These are phyloP conservation scores for Ettlia oleoabundans DNA, from an alignment of 139 green algal species.

Conservation along the genomic window DNA sequence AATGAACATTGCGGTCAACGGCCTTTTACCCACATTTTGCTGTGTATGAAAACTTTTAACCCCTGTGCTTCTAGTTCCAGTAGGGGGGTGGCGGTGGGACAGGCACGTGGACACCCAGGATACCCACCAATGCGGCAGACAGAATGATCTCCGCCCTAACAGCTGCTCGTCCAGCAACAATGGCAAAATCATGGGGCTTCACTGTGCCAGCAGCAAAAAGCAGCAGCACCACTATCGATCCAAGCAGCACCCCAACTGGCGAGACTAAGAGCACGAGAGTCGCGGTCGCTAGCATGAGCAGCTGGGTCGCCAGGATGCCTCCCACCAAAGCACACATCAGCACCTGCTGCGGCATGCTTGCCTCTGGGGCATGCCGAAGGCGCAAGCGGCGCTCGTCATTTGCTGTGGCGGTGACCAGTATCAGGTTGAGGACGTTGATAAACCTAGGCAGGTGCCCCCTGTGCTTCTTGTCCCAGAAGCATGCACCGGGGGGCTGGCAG, in stretches of 20 bases:
- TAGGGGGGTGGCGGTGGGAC: too few species aligned
- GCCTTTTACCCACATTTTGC: too few species aligned
- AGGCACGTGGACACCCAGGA: too few species aligned
- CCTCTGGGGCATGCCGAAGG: not conserved
- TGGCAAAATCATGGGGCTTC: too few species aligned
- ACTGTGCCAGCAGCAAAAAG: not conserved
- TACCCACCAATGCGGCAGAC: too few species aligned
- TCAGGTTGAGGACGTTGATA: conserved; percentile 1
- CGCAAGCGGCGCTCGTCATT: not conserved
- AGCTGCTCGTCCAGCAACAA: too few species aligned
- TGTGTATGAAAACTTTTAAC: too few species aligned
- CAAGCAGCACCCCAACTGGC: not conserved
- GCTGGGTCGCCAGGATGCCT: not conserved
- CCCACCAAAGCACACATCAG: not conserved
- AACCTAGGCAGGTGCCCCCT: conserved; percentile 1
- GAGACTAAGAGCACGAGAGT: not conserved
- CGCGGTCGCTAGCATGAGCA: not conserved
- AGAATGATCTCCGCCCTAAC: too few species aligned
- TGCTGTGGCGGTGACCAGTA: not conserved
- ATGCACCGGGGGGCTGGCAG: not conserved
- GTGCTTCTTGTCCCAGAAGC: not conserved
- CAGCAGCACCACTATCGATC: conserved; percentile 1
- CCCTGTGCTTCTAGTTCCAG: too few species aligned
- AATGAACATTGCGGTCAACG: too few species aligned
- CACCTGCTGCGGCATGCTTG: not conserved